phyloP scores from a whole-genome alignment of 306 rosid genomes.

The Lathyrus aphaca region DNA sequence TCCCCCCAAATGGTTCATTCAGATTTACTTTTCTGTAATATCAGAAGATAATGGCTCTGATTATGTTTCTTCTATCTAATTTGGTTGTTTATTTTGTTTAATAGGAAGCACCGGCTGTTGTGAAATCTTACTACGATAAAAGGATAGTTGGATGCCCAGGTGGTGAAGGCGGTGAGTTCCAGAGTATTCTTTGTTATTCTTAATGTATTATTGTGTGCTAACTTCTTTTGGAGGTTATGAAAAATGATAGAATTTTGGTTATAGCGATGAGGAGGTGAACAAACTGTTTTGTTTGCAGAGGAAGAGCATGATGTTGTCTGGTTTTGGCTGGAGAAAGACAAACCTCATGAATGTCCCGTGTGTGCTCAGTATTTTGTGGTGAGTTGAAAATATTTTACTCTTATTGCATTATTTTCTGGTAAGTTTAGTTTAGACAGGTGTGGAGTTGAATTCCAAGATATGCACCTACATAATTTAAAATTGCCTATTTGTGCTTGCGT shows the following conservation, averaged over 20 bases:
- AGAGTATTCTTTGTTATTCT: slow-evolving; percentile 40
- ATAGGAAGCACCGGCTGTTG: slow-evolving; percentile 83
- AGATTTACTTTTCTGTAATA: slow-evolving; percentile 15
- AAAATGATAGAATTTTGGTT: slow-evolving; percentile 29
- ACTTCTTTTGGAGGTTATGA: slow-evolving; percentile 22
- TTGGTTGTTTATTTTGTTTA: slow-evolving; percentile 30
- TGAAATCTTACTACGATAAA: slow-evolving; percentile 79
- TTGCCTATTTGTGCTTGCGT: slow-evolving; percentile 14
- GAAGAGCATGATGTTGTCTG: slow-evolving; percentile 99
- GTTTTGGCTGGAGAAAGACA: slow-evolving; percentile 96
- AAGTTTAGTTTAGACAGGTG: slow-evolving; percentile 26
- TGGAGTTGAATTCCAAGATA: slow-evolving; percentile 12
- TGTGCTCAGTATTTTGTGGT: slow-evolving; percentile 91
- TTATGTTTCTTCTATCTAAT: slow-evolving; percentile 15
- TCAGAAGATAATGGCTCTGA: slow-evolving; percentile 7
- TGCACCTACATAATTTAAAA: slow-evolving; percentile 8
- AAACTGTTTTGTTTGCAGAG: slow-evolving; percentile 58
- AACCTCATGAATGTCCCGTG: slow-evolving; percentile 91
- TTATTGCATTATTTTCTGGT: slow-evolving; percentile 55
- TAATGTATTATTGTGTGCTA: slow-evolving; percentile 4
- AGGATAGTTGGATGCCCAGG: slow-evolving; percentile 98
- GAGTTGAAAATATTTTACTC: slow-evolving; percentile 37
- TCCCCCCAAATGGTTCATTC: slow-evolving; percentile 20
- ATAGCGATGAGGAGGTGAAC: slow-evolving; percentile 25
- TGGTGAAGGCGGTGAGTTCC: slow-evolving; percentile 79